Evolutionary conservation across 495 filamentous ascomycete species (phyloP), one percentile per base, ranked within the genome.

Genomic region (Neurospora sp.): DNA sequence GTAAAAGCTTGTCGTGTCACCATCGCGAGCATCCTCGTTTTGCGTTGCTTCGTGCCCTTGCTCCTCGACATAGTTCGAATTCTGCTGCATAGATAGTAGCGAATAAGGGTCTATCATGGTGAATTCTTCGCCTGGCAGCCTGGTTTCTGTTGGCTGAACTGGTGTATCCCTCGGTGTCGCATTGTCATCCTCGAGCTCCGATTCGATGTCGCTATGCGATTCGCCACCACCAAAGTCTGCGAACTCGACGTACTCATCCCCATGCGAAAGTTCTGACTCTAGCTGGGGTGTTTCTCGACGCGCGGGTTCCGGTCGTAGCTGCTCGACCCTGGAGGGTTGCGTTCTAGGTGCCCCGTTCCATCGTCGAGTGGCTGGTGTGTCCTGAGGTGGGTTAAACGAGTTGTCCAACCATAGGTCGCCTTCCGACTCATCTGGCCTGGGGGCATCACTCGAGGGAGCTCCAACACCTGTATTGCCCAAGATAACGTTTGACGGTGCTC

Each of bases 61-160:
- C 59, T 82, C 78, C 1, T 73, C 48, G 45, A 70, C 78, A 53
- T 76, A 72, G 71, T 79, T 79, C 31, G 80, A 75, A 42, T 79
- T 82, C 8, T 75, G 79, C 65, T 83, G 80, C 73, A 84, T 80
- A 0, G 83, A 85, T 3, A 80, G 81, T 40, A 86, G 74, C 10
- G 83, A 85, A 44, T 79, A 78, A 3, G 85, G 72, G 40, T 81
- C 81, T 45, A 86, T 86, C 83, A 85, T 85, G 69, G 83, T 86
- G 73, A 86, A 86, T 27, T 84, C 84, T 38, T 85, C 84, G 6
- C 79, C 80, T 8, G 84, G 78, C 70, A 81, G 76, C 40, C 84
- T 74, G 0, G 84, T 86, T 53, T 86, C 83, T 65, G 53, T 45
- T 84, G 80, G 14, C 61, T 44, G 16, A 74, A 74, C 3, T 35